Base-by-base conservation (phyloP, 1,284 basidiomycete genomes). In the Ceratobasidium sp. region DNA sequence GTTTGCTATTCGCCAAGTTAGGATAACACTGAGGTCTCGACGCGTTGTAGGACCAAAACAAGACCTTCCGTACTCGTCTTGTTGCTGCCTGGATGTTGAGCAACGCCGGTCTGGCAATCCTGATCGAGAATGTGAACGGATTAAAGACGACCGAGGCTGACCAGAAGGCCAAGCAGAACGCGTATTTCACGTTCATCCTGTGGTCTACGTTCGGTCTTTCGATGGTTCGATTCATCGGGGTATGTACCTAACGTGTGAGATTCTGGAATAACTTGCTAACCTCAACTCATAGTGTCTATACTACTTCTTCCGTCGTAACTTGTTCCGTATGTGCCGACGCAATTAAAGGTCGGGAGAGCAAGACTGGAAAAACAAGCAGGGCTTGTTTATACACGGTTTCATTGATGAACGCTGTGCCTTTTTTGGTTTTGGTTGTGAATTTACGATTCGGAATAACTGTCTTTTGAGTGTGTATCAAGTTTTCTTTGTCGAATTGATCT, bases 21-120 rank as follows among this genome's bases (percentile, higher is more conserved):
- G 12, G 48, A 17, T 82, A 44, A 77, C 85, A n/a, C 80, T 80
- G 73, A 83, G 3, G 15, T 59, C 20, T 28, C 48, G 42, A 12
- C 40, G 1, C 48, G 17, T 23, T 80, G 79, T 68, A 86, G 85
- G 95, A 96, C 83, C 89, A 93, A 84, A 97, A 97, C 87, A 94
- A 93, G 86, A 97, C 96, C 0, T 98, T 97, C 93, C 92, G 96
- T 80, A 97, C 96, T 1, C 92, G 94, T 80, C 88, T 96, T 9
- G 94, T 97, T 6, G 90, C 93, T 1, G 87, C 90, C 77, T 97
- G 96, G 96, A 94, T 97, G 89, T 85, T 97, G 77, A 85, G 90
- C 12, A 97, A 97, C 83, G 94, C 93, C 23, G 88, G 85, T 3
- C 87, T 98, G 20, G 92, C 94, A 12, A 90, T 97, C 73, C 91